Evolutionary conservation across 345 rosid species (phyloP), one percentile per base, ranked within the genome.

Genomic region (Pistacia vera): DNA sequence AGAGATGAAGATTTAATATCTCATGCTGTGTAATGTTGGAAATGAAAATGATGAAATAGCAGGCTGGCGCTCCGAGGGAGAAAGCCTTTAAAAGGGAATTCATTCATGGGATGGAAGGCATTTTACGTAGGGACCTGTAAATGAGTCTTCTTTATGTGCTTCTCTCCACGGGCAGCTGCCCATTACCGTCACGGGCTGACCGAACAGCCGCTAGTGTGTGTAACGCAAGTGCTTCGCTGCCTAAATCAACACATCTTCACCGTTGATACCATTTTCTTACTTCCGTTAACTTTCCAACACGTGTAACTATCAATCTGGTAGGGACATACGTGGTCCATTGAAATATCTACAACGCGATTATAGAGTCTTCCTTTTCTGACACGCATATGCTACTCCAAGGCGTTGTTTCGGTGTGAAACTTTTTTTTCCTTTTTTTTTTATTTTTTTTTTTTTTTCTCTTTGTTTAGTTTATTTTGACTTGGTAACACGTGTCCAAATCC

Each of bases 371-470:
- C 85, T 84, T 87, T 80, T 72, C 86, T 85, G 86, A 83, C 90
- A 89, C 87, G 88, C 83, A 68, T 84, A 83, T 80, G 83, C 88
- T 78, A 85, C 85, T 41, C 62, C 41, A 71, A 44, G 35, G 48
- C 12, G 60, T 56, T 41, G 67, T 17, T 71, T 71, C 12, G 28
- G 22, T 48, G 61, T 44, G 54, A 36, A 64, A 28, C 36, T 35
- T 72, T 52, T 2, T n/a, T 3, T 10, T 0, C 11, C 14, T 58
- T 63, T 17, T 46, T 16, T 28, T 5, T 25, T n/a, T n/a, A n/a
- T 46, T 16, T 28, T 5, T 25, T n/a, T n/a, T n/a, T n/a, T n/a
- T n/a, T 8, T 35, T 17, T 17, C 10, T 9, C 20, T 35, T 48
- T 6, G 4, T 60, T 63, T 35, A 18, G 8, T 11, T 30, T 17